phyloP scores from a whole-genome alignment of 2,329 filamentous ascomycete species.

The Penicillium sp. region DNA sequence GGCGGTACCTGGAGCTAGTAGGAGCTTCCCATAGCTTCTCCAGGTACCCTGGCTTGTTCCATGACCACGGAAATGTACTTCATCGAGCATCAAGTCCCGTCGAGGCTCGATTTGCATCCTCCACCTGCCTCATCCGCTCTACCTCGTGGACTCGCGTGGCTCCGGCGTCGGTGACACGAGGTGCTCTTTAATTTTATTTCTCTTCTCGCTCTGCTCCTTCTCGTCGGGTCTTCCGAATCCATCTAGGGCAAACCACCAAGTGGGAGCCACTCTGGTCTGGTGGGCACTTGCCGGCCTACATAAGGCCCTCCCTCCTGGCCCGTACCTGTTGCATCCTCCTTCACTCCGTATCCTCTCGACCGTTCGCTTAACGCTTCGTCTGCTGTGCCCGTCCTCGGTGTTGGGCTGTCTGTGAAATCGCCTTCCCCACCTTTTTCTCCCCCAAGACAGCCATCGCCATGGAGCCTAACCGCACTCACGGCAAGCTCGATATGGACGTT shows the following conservation, averaged over 20 bases:
- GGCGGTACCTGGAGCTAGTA: no score
- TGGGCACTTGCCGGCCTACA: constrained; percentile 6
- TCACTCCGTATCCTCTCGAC: not conserved
- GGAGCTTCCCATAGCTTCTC: no score
- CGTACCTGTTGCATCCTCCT: not conserved
- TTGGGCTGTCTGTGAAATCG: constrained; percentile 11
- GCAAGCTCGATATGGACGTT: constrained; percentile 13
- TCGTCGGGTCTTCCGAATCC: constrained; percentile 9
- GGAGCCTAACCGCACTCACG: constrained; percentile 5
- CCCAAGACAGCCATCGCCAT: constrained; percentile 14
- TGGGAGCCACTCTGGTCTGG: constrained; percentile 8
- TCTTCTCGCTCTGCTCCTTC: constrained; percentile 1
- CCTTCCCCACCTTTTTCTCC: not conserved
- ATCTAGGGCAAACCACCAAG: no score
- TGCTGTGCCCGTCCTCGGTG: constrained; percentile 6
- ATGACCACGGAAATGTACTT: no score
- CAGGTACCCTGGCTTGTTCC: no score
- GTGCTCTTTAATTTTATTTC: constrained; percentile 6
- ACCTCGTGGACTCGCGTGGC: no score
- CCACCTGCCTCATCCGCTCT: no score
- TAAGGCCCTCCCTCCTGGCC: constrained; percentile 8
- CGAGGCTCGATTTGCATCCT: no score
- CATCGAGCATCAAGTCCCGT: no score
- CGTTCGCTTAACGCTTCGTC: not conserved
- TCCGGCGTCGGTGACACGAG: constrained; percentile 12